Conservation (phyloP, 1,139 yeast genomes). For the Suhomyces bokatorum region DNA sequence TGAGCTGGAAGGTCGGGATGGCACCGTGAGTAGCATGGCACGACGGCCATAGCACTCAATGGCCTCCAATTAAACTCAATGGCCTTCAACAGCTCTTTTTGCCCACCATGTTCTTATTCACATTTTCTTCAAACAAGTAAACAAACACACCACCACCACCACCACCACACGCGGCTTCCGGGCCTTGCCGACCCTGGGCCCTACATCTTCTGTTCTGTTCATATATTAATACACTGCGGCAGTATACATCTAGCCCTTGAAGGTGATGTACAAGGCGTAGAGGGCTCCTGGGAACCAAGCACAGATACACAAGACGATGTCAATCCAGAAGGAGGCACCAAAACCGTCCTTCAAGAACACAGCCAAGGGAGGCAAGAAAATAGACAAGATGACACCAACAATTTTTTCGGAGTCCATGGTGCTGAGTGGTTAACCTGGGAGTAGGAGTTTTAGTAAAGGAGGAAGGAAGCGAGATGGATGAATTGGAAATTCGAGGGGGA, state of each 20-base stretch:
- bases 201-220: neutral
- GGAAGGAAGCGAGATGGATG: neutral
- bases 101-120: too few species aligned
- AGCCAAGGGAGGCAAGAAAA: conserved; percentile 70
- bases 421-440: neutral
- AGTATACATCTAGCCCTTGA: conserved; percentile 25
- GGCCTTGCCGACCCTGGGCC: neutral
- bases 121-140: too few species aligned
- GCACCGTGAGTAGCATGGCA: too few species aligned
- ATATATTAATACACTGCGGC: neutral
- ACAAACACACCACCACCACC: too few species aligned
- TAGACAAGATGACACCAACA: conserved; percentile 49
- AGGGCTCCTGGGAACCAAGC: conserved; percentile 77
- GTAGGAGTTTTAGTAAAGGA: neutral
- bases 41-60: too few species aligned
- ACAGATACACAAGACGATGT: conserved; percentile 59
- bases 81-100: too few species aligned
- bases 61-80: too few species aligned
- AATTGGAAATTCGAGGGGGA: neutral
- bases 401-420: conserved; percentile 46
- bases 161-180: too few species aligned
- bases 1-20: too few species aligned
- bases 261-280: conserved; percentile 66
- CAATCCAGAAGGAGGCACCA: conserved; percentile 60
- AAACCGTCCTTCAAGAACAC: conserved; percentile 67